These are phyloP conservation scores for Cladosporium sp. DNA, from an alignment of 2,329 filamentous ascomycete genomes.

Conservation along the genomic window DNA sequence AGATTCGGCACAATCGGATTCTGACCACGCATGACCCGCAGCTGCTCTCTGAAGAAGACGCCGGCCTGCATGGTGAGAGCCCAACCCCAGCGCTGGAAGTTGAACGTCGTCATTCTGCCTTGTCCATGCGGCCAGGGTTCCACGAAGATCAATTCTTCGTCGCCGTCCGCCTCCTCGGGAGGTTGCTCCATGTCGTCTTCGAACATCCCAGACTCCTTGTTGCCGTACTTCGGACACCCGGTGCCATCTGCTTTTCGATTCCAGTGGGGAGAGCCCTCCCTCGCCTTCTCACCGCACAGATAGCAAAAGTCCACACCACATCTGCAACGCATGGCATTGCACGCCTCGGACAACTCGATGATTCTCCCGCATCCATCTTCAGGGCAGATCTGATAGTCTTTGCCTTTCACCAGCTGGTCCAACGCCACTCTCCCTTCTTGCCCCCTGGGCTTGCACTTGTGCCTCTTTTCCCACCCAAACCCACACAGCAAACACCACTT, in stretches of 20 bases:
- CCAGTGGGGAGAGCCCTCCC: not conserved
- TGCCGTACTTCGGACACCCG: not conserved
- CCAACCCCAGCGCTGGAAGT: not conserved
- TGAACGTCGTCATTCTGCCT: not conserved
- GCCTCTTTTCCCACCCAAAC: not conserved
- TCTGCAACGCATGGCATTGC: constrained; percentile 1
- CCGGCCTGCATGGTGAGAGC: not conserved
- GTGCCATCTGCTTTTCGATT: not conserved
- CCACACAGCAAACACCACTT: not conserved
- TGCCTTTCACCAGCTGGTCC: not conserved
- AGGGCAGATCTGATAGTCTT: not conserved
- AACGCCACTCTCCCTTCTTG: not conserved
- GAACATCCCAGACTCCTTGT: not conserved
- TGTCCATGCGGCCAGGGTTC: not conserved
- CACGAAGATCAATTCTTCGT: too few species aligned
- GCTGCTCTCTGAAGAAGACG: too few species aligned
- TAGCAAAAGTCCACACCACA: constrained; percentile 6
- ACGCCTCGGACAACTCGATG: not conserved
- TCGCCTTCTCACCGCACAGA: constrained; percentile 5
- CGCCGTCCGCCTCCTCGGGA: not conserved
- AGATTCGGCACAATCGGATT: too few species aligned
- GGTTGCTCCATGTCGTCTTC: not conserved
- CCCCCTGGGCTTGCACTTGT: not conserved
- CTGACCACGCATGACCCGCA: too few species aligned
- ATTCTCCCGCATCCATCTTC: not conserved